Percentiles rank a stretch among this genome's conserved stretches.
These are phyloP conservation scores for Taphrina wiesneri DNA, from an alignment of 1,139 yeast species.

Conservation along the genomic window DNA sequence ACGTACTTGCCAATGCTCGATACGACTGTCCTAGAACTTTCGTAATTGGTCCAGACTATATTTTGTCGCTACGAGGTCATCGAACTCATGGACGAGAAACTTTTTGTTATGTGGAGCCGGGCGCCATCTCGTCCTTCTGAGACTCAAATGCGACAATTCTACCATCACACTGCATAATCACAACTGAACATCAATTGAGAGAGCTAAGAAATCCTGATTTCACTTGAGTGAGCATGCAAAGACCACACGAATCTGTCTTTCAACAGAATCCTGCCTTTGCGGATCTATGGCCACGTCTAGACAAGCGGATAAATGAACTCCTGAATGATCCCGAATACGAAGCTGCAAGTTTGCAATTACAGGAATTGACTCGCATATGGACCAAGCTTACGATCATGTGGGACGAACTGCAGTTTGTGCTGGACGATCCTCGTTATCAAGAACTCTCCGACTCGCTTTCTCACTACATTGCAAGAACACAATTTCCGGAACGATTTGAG, in stretches of 20 bases:
- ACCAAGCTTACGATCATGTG: slow-evolving; percentile 14
- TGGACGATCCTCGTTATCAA: background rate
- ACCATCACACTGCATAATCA: no score
- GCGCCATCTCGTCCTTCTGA: background rate
- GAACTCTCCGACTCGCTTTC: slow-evolving; percentile 1
- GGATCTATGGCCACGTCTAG: slow-evolving; percentile 9
- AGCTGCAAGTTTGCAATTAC: background rate
- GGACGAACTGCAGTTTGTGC: slow-evolving; percentile 10
- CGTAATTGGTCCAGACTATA: no score
- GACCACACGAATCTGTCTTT: slow-evolving; percentile 11
- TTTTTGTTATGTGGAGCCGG: background rate
- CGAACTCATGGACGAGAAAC: background rate
- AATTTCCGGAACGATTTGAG: background rate
- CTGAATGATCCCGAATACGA: background rate
- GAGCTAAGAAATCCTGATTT: background rate
- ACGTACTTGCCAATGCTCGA: no score
- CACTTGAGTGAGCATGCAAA: background rate
- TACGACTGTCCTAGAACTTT: no score
- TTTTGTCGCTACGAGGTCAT: no score
- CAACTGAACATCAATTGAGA: no score
- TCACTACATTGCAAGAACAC: background rate
- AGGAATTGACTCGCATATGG: background rate
- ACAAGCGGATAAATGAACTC: background rate
- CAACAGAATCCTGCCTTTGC: slow-evolving; percentile 15
- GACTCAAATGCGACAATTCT: background rate